Base-by-base conservation (phyloP, 345 rosid genomes). In the Acer saccharum region DNA sequence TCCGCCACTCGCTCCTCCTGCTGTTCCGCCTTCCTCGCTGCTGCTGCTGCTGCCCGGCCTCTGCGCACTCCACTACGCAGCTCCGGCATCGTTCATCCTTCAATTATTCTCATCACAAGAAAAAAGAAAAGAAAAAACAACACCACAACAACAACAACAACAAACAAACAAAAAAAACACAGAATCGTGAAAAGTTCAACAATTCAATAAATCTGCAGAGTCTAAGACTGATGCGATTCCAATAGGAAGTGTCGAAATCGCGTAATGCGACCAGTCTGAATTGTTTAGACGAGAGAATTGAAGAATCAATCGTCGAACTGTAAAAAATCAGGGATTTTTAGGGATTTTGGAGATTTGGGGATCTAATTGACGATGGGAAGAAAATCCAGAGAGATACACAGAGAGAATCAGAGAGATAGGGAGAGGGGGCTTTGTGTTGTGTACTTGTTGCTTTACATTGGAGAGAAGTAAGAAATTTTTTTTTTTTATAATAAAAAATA, bases 41-140 rank as follows among this genome's bases (percentile, higher is more conserved):
- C 46, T 43, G 35, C 35, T 32, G 35, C 72, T 25, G 81, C 87
- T 77, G 68, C 77, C 84, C 84, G 87, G 78, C 89, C 91, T 75
- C 85, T 84, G 86, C 90, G 92, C 82, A 75, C 85, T 85, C 88
- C 90, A 52, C 82, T 81, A 91, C 91, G 94, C 87, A 78, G 86
- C 72, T 77, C 90, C 85, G 93, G 91, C 94, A 91, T 89, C 83
- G 80, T 90, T 90, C 92, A 91, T 91, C 76, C 78, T 86, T 78
- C 80, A 77, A 81, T 64, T 6, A 25, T 68, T 74, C 60, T 68
- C 86, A 79, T 83, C 76, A 41, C 57, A 18, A 23, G 20, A 39
- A 9, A 41, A 35, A 35, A 4, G 6, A 35, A 35, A 35, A 35
- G 39, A 2, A 71, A 43, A 54, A 48, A 25, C 73, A 2, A 50